Evolutionary conservation across 2,329 filamentous ascomycete species (phyloP).

Genomic region (Lasiodiplodia sp.): DNA sequence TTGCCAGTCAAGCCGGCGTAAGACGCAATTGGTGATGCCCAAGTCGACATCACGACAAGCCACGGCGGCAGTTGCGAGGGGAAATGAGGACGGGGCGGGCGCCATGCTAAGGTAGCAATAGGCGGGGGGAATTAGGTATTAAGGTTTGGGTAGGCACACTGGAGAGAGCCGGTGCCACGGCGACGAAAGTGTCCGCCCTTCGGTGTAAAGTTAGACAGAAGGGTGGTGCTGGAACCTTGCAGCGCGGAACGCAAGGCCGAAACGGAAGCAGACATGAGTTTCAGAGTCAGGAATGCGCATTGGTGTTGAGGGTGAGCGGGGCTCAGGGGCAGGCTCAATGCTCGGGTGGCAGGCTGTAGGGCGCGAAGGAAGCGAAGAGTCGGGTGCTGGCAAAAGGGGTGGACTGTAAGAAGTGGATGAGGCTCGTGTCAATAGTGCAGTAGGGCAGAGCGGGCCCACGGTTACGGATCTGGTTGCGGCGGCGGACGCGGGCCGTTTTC

Average conservation of each 20-base stretch:
- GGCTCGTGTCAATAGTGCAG: constrained; percentile 12
- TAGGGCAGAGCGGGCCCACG: neutral
- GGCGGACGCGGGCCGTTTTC: constrained; percentile 1
- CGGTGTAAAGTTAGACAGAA: neutral
- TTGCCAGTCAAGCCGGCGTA: neutral
- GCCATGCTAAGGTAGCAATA: neutral
- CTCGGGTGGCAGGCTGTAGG: neutral
- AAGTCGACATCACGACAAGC: neutral
- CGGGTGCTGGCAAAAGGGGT: constrained; percentile 1
- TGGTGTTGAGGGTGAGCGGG: neutral
- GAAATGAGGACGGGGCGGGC: neutral
- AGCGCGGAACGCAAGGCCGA: neutral
- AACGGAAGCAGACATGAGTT: neutral
- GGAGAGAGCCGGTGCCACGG: neutral
- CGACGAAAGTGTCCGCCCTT: neutral
- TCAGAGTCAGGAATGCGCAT: neutral
- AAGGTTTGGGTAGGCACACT: neutral
- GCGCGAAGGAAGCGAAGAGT: neutral
- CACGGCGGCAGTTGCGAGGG: neutral
- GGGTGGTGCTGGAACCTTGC: neutral
- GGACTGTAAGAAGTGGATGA: neutral
- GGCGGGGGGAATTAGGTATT: neutral
- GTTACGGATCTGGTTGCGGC: neutral
- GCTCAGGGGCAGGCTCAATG: constrained; percentile 8
- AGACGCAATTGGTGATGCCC: neutral